phyloP scores from a whole-genome alignment of 805 yeast genomes.

The Yarrowia keelungensis region DNA sequence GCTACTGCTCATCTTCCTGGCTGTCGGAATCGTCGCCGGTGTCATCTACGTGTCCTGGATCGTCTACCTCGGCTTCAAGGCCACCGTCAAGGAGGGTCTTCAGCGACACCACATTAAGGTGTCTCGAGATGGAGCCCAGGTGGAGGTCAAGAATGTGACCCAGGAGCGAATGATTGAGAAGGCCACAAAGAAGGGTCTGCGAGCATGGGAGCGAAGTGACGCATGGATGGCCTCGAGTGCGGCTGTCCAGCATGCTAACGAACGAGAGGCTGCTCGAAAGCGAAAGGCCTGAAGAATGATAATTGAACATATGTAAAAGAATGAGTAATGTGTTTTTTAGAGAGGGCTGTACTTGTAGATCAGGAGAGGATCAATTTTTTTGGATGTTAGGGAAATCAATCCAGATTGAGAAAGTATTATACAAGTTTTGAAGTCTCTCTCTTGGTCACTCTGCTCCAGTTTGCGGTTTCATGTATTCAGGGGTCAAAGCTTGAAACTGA shows the following conservation, averaged over 20 bases:
- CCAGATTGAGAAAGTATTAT: too few species aligned
- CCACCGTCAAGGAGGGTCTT: slow-evolving; percentile 34
- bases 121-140: slow-evolving; percentile 38
- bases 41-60: slow-evolving; percentile 15
- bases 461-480: too few species aligned
- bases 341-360: neutral
- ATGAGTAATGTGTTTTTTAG: neutral
- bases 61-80: slow-evolving; percentile 26
- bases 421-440: too few species aligned
- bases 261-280: slow-evolving; percentile 29
- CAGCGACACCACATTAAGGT: slow-evolving; percentile 32
- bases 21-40: slow-evolving; percentile 18
- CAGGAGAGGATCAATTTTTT: too few species aligned
- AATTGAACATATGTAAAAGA: slow-evolving; percentile 5
- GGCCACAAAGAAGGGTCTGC: slow-evolving; percentile 31
- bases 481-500: too few species aligned
- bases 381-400: too few species aligned
- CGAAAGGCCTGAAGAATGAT: slow-evolving; percentile 8
- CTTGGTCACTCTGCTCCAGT: too few species aligned
- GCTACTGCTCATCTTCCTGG: slow-evolving; percentile 21
- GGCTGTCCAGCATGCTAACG: slow-evolving; percentile 28
- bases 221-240: slow-evolving; percentile 23
- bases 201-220: slow-evolving; percentile 36
- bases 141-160: slow-evolving; percentile 34
- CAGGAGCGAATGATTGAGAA: slow-evolving; percentile 38